Percentiles rank a stretch among this genome's conserved stretches.
Conservation (phyloP, 139 green algal species). For the Tetradesmus lagerheimii region DNA sequence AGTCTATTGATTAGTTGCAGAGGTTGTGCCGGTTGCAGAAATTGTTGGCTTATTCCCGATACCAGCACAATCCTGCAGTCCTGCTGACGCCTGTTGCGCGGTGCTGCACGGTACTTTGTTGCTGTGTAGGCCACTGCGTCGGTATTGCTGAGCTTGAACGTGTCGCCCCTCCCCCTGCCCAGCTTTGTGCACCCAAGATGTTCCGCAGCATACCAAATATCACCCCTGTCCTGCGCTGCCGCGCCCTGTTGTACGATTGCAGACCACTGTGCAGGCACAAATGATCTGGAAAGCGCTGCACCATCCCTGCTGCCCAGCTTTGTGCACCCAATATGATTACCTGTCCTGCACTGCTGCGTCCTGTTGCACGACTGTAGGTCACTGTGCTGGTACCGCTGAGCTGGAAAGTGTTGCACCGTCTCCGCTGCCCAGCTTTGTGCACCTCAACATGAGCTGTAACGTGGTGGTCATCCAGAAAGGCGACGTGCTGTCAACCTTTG, state of each 20-base stretch:
- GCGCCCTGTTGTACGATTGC: neutral
- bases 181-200: no score
- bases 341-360: neutral
- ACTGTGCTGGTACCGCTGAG: constrained; percentile 58
- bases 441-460: constrained; percentile 78
- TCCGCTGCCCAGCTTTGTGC: constrained; percentile 66
- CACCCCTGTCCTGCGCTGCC: no score
- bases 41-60: no score
- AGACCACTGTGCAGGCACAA: constrained; percentile 59
- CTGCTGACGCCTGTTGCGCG: no score
- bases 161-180: no score
- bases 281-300: constrained; percentile 20
- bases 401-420: constrained; percentile 20
- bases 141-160: no score
- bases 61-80: no score
- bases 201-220: no score
- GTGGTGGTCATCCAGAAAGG: constrained; percentile 56
- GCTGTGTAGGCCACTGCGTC: neutral
- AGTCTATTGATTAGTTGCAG: no score
- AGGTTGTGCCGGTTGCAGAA: no score
- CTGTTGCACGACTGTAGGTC: constrained; percentile 22
- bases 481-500: constrained; percentile 59
- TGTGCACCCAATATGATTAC: constrained; percentile 71
- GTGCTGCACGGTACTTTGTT: no score
- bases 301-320: constrained; percentile 53